phyloP scores from a whole-genome alignment of 805 yeast genomes.

The Kuraishia piskuri region DNA sequence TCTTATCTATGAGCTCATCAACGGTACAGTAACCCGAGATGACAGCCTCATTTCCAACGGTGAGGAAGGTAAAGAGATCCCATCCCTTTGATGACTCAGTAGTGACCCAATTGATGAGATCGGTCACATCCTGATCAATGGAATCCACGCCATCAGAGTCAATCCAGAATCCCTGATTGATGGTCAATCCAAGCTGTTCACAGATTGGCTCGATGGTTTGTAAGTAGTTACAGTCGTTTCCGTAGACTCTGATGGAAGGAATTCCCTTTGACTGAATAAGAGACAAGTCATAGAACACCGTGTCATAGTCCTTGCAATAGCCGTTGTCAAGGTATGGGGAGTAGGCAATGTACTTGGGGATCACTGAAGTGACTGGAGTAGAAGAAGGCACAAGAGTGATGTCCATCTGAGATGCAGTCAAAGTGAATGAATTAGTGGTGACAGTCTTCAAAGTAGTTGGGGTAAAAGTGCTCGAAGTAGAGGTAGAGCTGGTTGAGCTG shows the following conservation, averaged over 20 bases:
- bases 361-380: constrained; percentile 17
- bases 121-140: constrained; percentile 49
- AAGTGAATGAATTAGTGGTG: neutral
- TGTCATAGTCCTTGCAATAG: constrained; percentile 50
- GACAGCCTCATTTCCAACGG: constrained; percentile 87
- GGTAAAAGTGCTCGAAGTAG: constrained; percentile 10
- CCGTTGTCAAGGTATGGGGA: constrained; percentile 71
- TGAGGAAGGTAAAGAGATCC: constrained; percentile 68
- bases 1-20: constrained; percentile 54
- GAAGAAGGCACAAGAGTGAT: constrained; percentile 18
- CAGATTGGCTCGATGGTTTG: constrained; percentile 58
- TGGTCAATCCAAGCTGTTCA: constrained; percentile 48
- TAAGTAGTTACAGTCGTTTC: constrained; percentile 76
- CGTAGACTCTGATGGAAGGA: constrained; percentile 64
- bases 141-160: constrained; percentile 55
- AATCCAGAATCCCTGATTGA: constrained; percentile 89
- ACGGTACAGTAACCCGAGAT: constrained; percentile 53
- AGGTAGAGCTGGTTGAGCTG: constrained; percentile 16
- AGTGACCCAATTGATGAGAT: constrained; percentile 37
- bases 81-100: constrained; percentile 39
- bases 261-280: constrained; percentile 56
- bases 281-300: constrained; percentile 51
- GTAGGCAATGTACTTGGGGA: constrained; percentile 59
- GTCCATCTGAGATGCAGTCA: constrained; percentile 9
- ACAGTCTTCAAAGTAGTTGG: constrained; percentile 8